Evolutionary conservation across 495 filamentous ascomycete genomes (phyloP), one percentile per base, ranked within the genome.

Genomic region (Trichocladium uniseriatum): DNA sequence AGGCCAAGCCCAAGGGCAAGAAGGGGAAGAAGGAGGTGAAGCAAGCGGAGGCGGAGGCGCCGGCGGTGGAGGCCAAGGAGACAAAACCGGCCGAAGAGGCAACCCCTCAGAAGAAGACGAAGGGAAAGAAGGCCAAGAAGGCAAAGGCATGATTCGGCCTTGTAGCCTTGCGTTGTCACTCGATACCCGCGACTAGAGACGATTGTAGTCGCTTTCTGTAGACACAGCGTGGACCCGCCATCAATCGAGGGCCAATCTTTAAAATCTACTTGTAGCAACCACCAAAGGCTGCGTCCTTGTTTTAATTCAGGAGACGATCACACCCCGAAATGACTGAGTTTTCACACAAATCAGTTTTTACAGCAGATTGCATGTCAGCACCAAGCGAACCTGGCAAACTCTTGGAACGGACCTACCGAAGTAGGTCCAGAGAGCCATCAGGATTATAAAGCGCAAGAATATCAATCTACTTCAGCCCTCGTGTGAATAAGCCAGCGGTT

Each of bases 331-430:
- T n/a, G n/a, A n/a, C n/a, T n/a, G n/a, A n/a, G n/a, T n/a, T n/a
- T n/a, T n/a, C n/a, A n/a, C n/a, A n/a, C n/a, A n/a, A n/a, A n/a
- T n/a, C n/a, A n/a, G n/a, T n/a, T n/a, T n/a, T n/a, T n/a, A n/a
- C n/a, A n/a, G n/a, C n/a, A n/a, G n/a, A n/a, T n/a, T n/a, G n/a
- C n/a, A 65, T 68, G 60, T 68, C 32, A 52, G 64, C 65, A 56
- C 64, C 56, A 66, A 68, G 65, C 65, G 65, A 68, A 68, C 65
- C 65, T 57, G 56, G 52, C 41, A 57, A 31, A 31, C 52, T 57
- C 56, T 53, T 50, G 34, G 29, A 43, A 38, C 31, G 46, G n/a
- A n/a, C n/a, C n/a, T n/a, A n/a, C n/a, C n/a, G n/a, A n/a, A 55
- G 43, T 38, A 42, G 36, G 46, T 16, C 39, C 46, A 43, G 50